A percentile compares a stretch with the other conserved stretches of the same genome.
These are phyloP conservation scores for Coemansia sp. DNA, from an alignment of 192 early-diverging fungal species.

Conservation along the genomic window DNA sequence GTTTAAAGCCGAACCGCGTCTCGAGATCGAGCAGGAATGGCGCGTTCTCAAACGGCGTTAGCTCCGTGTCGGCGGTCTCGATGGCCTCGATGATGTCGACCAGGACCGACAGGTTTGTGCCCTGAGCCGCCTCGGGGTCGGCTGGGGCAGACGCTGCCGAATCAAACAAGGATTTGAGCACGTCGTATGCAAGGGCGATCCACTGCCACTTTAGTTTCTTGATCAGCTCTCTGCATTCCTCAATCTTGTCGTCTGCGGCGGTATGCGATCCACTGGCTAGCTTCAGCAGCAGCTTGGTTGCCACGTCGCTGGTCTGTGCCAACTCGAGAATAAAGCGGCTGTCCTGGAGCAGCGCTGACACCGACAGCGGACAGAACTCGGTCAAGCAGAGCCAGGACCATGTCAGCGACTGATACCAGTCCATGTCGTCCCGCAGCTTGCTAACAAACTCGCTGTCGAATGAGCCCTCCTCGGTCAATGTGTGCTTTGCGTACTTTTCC, in stretches of 20 bases:
- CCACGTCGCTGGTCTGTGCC: conserved; percentile 38
- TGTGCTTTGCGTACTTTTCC: conserved; percentile 32
- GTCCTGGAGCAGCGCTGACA: conserved; percentile 28
- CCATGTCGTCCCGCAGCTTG: conserved; percentile 16
- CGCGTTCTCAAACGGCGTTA: conserved; percentile 64
- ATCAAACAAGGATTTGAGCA: conserved; percentile 64
- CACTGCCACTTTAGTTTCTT: conserved; percentile 53
- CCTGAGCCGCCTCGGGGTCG: conserved; percentile 55
- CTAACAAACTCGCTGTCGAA: conserved; percentile 17
- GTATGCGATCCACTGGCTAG: background rate
- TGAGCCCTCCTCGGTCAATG: conserved; percentile 5
- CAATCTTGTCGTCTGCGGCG: background rate
- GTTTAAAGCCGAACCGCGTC: conserved; percentile 64
- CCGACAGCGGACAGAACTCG: conserved; percentile 19
- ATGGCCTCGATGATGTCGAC: conserved; percentile 65
- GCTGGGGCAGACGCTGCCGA: conserved; percentile 55
- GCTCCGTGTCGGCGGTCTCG: conserved; percentile 55
- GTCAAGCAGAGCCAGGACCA: conserved; percentile 32
- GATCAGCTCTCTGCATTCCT: conserved; percentile 14
- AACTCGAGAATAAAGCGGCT: conserved; percentile 24
- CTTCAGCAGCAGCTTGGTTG: conserved; percentile 20
- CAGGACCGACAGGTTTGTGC: conserved; percentile 35
- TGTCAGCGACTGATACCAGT: conserved; percentile 31
- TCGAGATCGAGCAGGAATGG: conserved; percentile 87
- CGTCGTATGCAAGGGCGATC: conserved; percentile 37